Evolutionary conservation across 495 filamentous ascomycete species (phyloP).

Genomic region (Lindgomyces ingoldianus): DNA sequence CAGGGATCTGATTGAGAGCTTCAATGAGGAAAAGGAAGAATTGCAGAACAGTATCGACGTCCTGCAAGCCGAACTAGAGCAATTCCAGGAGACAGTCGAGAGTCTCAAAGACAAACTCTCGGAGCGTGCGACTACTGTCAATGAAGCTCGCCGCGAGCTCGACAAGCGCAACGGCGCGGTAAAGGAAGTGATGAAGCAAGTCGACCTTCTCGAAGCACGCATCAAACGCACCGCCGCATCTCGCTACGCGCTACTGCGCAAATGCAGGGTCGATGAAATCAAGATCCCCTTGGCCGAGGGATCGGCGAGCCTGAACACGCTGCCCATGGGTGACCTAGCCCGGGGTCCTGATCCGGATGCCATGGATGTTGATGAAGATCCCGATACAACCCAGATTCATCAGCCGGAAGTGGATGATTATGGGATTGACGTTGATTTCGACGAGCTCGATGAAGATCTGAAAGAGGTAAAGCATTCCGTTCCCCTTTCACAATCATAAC

Average conservation of each 20-base stretch:
- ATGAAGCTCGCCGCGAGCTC: constrained; percentile 76
- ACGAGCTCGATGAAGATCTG: constrained; percentile 79
- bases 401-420: constrained; percentile 72
- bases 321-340: constrained; percentile 78
- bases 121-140: constrained; percentile 73
- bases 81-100: constrained; percentile 69
- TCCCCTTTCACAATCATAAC: not conserved
- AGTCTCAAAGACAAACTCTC: constrained; percentile 64
- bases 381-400: constrained; percentile 40
- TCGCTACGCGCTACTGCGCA: constrained; percentile 78
- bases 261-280: constrained; percentile 92
- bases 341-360: constrained; percentile 70
- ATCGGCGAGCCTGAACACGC: constrained; percentile 72
- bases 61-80: constrained; percentile 73
- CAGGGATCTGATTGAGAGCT: constrained; percentile 62
- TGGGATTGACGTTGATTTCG: constrained; percentile 90
- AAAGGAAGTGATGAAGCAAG: constrained; percentile 73
- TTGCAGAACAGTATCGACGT: constrained; percentile 73
- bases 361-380: constrained; percentile 70
- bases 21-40: constrained; percentile 70
- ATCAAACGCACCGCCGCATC: constrained; percentile 79
- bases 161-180: constrained; percentile 80
- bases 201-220: constrained; percentile 75
- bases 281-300: constrained; percentile 75
- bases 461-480: not conserved